Base-by-base conservation (phyloP, 129 eudicot genomes). In the Erigeron canadensis region DNA sequence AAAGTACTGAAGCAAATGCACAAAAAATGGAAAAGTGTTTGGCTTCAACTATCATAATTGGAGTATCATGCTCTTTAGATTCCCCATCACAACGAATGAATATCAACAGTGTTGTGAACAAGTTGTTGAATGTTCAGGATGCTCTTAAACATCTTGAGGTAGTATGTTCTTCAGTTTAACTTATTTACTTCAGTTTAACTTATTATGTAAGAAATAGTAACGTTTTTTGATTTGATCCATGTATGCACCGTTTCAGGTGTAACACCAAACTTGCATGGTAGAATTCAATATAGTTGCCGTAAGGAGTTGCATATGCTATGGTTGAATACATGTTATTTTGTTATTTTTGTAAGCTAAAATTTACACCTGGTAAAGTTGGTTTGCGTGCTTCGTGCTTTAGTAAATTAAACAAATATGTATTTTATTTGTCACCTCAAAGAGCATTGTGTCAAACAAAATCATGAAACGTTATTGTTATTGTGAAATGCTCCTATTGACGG, bases 61-160 rank as follows among this genome's bases (percentile, higher is more conserved):
- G 74, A 15, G 67, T 75, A 7, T 67, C 59, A 43, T 75, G 80
- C 61, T 75, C 74, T 8, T 5, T 67, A 22, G 68, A 56, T 42
- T 75, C 67, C 56, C 79, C 67, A 9, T 9, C 17, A 3, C 54
- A 21, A 12, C 55, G 73, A 12, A n/a, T 67, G 60, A 37, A 73
- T 10, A 73, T 73, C 0, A 6, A 46, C 46, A 60, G 0, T 73
- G 69, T 61, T 17, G 77, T 75, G 5, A 18, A 55, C 43, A 67
- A 65, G 59, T 56, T 75, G 67, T 58, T 47, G 19, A 57, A 23
- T 54, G 42, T 65, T 42, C 12, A 28, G 12, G 39, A 72, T 17
- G 13, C 6, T 3, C 28, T 72, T 58, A 68, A 72, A 44, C 5
- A 37, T 5, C 61, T 7, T 72, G 39, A 57, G 39, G 39, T 65